Percentiles rank a stretch among this genome's conserved stretches.
Evolutionary conservation across 257 asterid species (phyloP).

Genomic region (Primulina eburnea): DNA sequence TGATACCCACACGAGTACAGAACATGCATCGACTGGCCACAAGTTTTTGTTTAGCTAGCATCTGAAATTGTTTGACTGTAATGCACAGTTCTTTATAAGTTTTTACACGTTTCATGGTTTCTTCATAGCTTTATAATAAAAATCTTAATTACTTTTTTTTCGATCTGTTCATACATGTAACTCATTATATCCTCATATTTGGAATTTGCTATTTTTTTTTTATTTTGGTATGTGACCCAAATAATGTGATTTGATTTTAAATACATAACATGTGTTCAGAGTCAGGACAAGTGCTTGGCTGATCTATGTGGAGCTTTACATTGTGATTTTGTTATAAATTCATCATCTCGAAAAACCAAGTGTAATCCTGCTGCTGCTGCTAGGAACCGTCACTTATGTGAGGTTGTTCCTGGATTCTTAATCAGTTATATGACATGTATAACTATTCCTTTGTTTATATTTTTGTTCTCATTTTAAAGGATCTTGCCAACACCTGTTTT

Average conservation of each 20-base stretch:
- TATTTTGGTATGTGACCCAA: background rate
- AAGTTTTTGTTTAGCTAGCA: background rate
- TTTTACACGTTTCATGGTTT: background rate
- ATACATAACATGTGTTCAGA: constrained; percentile 44
- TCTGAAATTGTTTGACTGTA: background rate
- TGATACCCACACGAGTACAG: background rate
- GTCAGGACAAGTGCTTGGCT: constrained; percentile 83
- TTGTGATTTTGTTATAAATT: constrained; percentile 60
- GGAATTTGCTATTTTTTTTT: background rate
- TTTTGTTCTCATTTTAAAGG: constrained; percentile 37
- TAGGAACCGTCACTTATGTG: constrained; percentile 81
- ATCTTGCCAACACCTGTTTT: constrained; percentile 82
- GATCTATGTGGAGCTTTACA: constrained; percentile 91
- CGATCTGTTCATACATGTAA: background rate
- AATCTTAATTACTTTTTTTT: background rate
- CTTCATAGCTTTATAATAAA: background rate
- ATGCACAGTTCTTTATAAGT: background rate
- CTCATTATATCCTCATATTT: background rate
- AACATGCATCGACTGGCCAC: background rate
- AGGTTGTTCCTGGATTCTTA: constrained; percentile 44
- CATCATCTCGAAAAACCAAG: constrained; percentile 63
- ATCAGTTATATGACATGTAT: constrained; percentile 1
- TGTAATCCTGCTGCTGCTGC: constrained; percentile 91
- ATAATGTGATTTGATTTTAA: constrained; percentile 9
- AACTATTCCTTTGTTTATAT: constrained; percentile 2